phyloP scores from a whole-genome alignment of 2,329 filamentous ascomycete species.

The Fusarium sp. region DNA sequence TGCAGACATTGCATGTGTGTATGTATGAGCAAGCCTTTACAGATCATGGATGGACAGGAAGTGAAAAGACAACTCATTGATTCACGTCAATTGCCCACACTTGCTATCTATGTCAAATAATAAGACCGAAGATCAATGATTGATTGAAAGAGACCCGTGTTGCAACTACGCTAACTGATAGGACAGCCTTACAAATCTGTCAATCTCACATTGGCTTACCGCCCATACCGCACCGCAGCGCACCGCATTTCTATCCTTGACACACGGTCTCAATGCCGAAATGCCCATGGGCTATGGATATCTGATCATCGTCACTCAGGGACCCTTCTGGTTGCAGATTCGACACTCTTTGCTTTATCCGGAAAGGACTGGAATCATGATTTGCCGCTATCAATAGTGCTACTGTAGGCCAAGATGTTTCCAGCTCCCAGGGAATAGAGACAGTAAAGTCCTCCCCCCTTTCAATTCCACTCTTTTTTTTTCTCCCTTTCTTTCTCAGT shows the following conservation, averaged over 20 bases:
- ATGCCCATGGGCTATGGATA: background rate
- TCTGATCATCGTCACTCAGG: slow-evolving; percentile 11
- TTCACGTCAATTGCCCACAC: background rate
- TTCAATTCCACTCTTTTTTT: background rate
- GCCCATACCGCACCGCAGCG: slow-evolving; percentile 13
- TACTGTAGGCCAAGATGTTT: slow-evolving; percentile 9
- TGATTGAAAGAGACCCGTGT: slow-evolving; percentile 11
- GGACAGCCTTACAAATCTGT: slow-evolving; percentile 19
- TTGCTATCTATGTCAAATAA: slow-evolving; percentile 13
- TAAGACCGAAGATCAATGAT: slow-evolving; percentile 6
- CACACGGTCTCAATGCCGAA: slow-evolving; percentile 7
- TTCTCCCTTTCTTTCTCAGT: background rate
- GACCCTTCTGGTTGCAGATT: background rate
- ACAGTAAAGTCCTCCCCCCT: slow-evolving; percentile 19
- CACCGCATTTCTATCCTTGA: slow-evolving; percentile 15
- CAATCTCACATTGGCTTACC: background rate
- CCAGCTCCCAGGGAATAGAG: slow-evolving; percentile 8
- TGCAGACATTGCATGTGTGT: background rate
- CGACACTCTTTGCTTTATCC: slow-evolving; percentile 20
- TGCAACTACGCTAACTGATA: slow-evolving; percentile 9
- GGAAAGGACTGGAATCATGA: slow-evolving; percentile 32
- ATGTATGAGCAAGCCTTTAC: background rate
- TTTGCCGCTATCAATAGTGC: slow-evolving; percentile 31
- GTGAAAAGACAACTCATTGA: background rate
- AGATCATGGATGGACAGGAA: background rate